Conservation (phyloP, 495 filamentous ascomycete species). For the Penicillium waksmanii region DNA sequence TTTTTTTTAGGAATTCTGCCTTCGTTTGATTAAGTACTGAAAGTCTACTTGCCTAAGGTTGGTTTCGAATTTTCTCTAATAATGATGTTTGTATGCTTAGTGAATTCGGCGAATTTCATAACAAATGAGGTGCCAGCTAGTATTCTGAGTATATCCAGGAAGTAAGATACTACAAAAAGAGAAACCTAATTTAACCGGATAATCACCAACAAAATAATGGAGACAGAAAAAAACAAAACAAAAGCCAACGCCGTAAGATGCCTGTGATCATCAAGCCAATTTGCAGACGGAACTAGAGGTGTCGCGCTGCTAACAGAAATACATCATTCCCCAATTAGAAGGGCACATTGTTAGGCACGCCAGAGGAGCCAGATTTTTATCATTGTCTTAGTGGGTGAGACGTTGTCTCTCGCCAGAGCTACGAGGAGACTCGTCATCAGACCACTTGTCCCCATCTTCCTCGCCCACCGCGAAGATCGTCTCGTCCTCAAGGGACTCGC, state of each 20-base stretch:
- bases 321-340: slow-evolving; percentile 5
- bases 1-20: neutral
- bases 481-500: slow-evolving; percentile 85
- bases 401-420: slow-evolving; percentile 62
- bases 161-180: slow-evolving; percentile 14
- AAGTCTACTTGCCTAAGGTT: too few species aligned
- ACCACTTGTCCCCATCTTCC: slow-evolving; percentile 72
- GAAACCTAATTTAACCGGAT: slow-evolving; percentile 18
- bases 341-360: neutral
- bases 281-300: neutral
- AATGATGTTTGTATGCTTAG: neutral
- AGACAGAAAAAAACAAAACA: neutral
- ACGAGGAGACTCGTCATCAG: slow-evolving; percentile 60
- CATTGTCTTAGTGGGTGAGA: slow-evolving; percentile 52
- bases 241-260: slow-evolving; percentile 37
- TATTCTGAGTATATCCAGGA: neutral
- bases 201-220: slow-evolving; percentile 11
- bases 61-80: too few species aligned
- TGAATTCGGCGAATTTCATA: neutral
- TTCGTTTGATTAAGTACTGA: too few species aligned
- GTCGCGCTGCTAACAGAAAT: neutral
- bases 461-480: slow-evolving; percentile 94
- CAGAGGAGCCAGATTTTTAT: neutral
- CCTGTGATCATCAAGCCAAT: slow-evolving; percentile 20
- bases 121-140: neutral